Conservation (phyloP, 2,329 filamentous ascomycete genomes). For the Neonectria ditissima region DNA sequence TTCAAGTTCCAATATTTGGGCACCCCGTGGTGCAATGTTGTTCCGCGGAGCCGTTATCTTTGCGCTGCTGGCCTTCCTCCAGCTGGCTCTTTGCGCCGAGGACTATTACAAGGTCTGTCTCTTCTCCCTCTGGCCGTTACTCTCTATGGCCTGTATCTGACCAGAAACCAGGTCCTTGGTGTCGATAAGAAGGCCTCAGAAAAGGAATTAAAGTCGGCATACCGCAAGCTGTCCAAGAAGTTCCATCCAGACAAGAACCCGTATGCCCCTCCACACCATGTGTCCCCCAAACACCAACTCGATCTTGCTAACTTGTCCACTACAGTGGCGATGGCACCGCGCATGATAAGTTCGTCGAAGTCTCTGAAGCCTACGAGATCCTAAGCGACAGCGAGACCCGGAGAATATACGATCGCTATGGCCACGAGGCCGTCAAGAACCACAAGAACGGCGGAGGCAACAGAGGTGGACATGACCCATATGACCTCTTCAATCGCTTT, state of each 20-base stretch:
- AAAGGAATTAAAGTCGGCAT: slow-evolving; percentile 92
- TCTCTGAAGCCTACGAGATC: slow-evolving; percentile 95
- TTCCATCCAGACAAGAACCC: slow-evolving; percentile 99
- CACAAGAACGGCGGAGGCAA: slow-evolving; percentile 75
- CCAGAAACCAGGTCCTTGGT: slow-evolving; percentile 73
- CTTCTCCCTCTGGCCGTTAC: background rate
- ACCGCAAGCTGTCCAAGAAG: slow-evolving; percentile 92
- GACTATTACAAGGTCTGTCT: slow-evolving; percentile 81
- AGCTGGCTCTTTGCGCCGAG: slow-evolving; percentile 69
- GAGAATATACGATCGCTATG: slow-evolving; percentile 93
- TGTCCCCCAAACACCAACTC: background rate
- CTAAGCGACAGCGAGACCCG: slow-evolving; percentile 84
- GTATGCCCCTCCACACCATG: slow-evolving; percentile 62
- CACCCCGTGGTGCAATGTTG: slow-evolving; percentile 59
- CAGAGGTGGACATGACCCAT: slow-evolving; percentile 80
- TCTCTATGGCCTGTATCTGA: slow-evolving; percentile 14
- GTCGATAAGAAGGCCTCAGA: slow-evolving; percentile 84
- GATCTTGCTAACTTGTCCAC: slow-evolving; percentile 2
- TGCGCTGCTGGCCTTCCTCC: slow-evolving; percentile 65
- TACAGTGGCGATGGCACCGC: slow-evolving; percentile 80
- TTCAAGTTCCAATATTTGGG: slow-evolving; percentile 30
- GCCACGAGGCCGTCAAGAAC: slow-evolving; percentile 89
- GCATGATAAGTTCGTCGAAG: slow-evolving; percentile 90
- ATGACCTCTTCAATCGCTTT: slow-evolving; percentile 96
- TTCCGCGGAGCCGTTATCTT: slow-evolving; percentile 62